Conservation (phyloP, 2,329 filamentous ascomycete genomes). For the Chaetomiaceae sp. region DNA sequence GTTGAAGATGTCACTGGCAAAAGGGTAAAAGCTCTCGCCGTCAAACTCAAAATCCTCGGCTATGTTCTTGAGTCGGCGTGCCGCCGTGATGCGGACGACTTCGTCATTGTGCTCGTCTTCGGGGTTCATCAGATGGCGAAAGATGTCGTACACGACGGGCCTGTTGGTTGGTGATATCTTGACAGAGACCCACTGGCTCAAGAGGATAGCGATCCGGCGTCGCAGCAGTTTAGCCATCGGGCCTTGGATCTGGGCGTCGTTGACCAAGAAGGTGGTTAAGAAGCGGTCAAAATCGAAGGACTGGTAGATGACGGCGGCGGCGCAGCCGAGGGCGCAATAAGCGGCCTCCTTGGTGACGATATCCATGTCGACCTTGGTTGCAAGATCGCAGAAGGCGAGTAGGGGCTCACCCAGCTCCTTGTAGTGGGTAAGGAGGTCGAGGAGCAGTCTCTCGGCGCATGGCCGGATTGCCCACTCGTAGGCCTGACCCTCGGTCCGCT, state of each 20-base stretch:
- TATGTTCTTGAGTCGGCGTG: conserved; percentile 73
- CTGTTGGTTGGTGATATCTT: conserved; percentile 65
- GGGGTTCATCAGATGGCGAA: conserved; percentile 75
- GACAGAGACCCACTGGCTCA: conserved; percentile 85
- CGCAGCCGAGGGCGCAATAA: conserved; percentile 86
- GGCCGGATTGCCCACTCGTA: conserved; percentile 92
- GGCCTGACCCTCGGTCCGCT: conserved; percentile 77
- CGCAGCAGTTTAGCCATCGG: conserved; percentile 73
- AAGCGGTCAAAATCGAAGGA: conserved; percentile 81
- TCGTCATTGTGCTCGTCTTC: conserved; percentile 78
- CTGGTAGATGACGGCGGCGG: conserved; percentile 69
- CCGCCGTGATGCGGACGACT: conserved; percentile 87
- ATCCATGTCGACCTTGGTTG: conserved; percentile 60
- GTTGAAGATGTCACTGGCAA: conserved; percentile 66
- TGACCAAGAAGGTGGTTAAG: conserved; percentile 66
- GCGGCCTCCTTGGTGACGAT: conserved; percentile 88
- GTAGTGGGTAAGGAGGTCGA: conserved; percentile 86
- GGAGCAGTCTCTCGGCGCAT: conserved; percentile 88
- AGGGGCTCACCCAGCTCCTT: conserved; percentile 76
- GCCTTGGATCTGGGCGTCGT: conserved; percentile 65
- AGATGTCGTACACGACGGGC: conserved; percentile 79
- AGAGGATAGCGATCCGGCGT: conserved; percentile 79
- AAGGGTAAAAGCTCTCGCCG: conserved; percentile 68
- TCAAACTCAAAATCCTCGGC: conserved; percentile 82
- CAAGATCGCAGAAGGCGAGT: conserved; percentile 74